Evolutionary conservation across 768 basidiomycete genomes (phyloP), one percentile per base, ranked within the genome.

Genomic region (Phlegmacium glaucopus): DNA sequence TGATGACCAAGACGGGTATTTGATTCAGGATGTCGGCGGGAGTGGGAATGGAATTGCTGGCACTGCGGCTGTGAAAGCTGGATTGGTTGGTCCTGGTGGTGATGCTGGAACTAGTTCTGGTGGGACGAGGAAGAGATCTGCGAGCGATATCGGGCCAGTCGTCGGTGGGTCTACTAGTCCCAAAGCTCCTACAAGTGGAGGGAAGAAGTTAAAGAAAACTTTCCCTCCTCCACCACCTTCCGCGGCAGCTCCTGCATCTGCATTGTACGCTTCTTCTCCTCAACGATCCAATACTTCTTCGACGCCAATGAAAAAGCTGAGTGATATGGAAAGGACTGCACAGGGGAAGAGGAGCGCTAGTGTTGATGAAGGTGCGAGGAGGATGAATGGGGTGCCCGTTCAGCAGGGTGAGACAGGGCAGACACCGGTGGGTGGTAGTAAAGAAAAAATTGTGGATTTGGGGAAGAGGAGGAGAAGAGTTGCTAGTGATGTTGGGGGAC

Each of bases 361-460:
- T 13, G 39, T 35, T 13, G 41, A 50, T 6, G 47, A 40, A 10
- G 32, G 9, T 2, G 37, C 17, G 11, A 13, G 30, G 46, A 40
- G 22, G 42, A 44, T 15, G 40, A 27, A 29, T 38, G 39, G n/a
- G 39, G 26, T 32, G 32, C 42, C 13, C 12, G 39, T 13, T 39
- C 36, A 37, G 40, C 22, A 22, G 5, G 22, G 22, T 22, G 25
- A 9, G 49, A 27, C 8, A 45, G 38, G 36, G 37, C 30, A 28
- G 30, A 39, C 30, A 36, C 8, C 10, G 29, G 39, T 32, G 27
- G 46, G 38, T 10, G 49, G 48, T 8, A 52, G 39, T 34, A 22
- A 22, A 22, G 22, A 22, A 22, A 56, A 49, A 54, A 60, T 61
- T 22, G 53, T 61, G 7, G 56, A 61, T 42, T 48, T 58, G 7